Base-by-base conservation (phyloP, 129 eudicot species). In the Artemisia tridentata region DNA sequence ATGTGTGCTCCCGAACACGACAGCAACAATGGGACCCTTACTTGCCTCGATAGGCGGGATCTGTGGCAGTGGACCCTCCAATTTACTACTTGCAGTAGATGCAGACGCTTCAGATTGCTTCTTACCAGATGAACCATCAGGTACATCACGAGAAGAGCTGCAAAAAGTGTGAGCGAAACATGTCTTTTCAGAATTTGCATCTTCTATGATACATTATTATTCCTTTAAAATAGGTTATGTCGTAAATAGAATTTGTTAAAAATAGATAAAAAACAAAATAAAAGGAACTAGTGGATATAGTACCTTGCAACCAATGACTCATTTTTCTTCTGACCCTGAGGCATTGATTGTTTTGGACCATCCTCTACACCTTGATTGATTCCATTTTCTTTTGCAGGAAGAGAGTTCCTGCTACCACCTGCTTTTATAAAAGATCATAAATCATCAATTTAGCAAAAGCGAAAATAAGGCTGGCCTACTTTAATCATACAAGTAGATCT, bases 331-430 rank as follows among this genome's bases (percentile, higher is more conserved):
- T 57, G 72, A 48, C 84, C 93, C 71, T 74, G 82, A 69, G 85
- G 17, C 62, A 68, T 45, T 17, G 82, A 77, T 72, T 52, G 18
- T 54, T 73, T 75, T 52, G 49, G 75, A 75, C 74, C 69, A 50
- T 84, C 82, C 27, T 63, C 83, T 72, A 80, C 69, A 80, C 67
- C 81, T 58, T 75, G 80, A 76, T 29, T 78, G 48, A 71, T 38
- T 61, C 82, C 91, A 86, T 79, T 88, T 75, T 83, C 97, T 81
- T 84, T 88, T 50, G 47, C 81, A 75, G 81, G 63, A 46, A 73
- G 72, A 63, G 72, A 58, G 60, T 76, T 80, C 78, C 77, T 85
- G 71, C 88, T 80, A 74, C 87, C 81, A 55, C 80, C 85, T 79
- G 84, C 83, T 80, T 86, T 96, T 88, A 31, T 27, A 21, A 34